Evolutionary conservation across 805 yeast genomes (phyloP).

Genomic region (Schwanniomyces pseudopolymorphus): DNA sequence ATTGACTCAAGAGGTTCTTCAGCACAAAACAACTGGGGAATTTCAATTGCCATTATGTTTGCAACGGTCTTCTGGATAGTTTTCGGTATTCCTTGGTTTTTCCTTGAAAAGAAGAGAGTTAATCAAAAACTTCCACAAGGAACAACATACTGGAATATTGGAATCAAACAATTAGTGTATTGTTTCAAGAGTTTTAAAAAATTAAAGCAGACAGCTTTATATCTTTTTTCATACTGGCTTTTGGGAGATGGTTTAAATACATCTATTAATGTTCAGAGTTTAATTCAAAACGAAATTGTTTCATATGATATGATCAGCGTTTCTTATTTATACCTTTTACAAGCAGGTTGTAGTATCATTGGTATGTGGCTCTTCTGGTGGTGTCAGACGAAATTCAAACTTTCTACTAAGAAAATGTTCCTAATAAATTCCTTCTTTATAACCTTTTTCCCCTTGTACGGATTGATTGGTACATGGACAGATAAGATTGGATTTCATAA

Average conservation of each 20-base stretch:
- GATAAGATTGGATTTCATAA: conserved; percentile 1
- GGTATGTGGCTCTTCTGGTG: conserved; percentile 2
- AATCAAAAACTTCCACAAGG: conserved; percentile 2
- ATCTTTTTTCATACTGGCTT: conserved; percentile 3
- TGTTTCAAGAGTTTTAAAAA: conserved; percentile 3
- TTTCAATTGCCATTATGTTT: conserved; percentile 2
- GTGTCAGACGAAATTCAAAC: neutral
- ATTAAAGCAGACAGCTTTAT: conserved; percentile 2
- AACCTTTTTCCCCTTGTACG: neutral
- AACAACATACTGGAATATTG: neutral
- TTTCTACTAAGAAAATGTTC: conserved; percentile 2
- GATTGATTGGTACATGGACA: conserved; percentile 3
- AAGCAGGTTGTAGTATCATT: neutral
- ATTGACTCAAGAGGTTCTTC: conserved; percentile 2
- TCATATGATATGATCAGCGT: conserved; percentile 5
- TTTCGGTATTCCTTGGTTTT: conserved; percentile 7
- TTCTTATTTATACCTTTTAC: neutral
- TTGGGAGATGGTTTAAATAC: conserved; percentile 2
- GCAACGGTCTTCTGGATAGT: conserved; percentile 5
- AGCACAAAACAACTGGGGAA: conserved; percentile 5
- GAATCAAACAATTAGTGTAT: conserved; percentile 1
- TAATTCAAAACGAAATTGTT: conserved; percentile 6
- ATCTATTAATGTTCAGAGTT: conserved; percentile 1
- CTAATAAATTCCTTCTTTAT: conserved; percentile 2
- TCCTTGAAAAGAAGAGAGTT: conserved; percentile 5